A percentile compares a stretch with the other conserved stretches of the same genome.
phyloP scores from a whole-genome alignment of 495 filamentous ascomycete species.

The Neurospora cerealis region DNA sequence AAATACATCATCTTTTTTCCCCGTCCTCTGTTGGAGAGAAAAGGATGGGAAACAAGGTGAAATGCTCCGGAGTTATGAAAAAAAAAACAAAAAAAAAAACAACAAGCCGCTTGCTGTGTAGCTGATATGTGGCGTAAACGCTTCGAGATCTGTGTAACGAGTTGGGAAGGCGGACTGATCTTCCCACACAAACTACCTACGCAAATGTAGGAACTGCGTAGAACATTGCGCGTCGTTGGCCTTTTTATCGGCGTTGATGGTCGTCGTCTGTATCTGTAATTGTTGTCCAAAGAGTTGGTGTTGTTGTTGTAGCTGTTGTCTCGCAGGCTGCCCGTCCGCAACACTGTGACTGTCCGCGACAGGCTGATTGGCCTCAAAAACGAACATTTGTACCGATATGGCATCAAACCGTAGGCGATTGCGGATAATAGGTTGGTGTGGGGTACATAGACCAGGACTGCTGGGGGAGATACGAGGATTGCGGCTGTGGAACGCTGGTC shows the following conservation, averaged over 20 bases:
- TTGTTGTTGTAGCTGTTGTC: neutral
- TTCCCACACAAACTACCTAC: neutral
- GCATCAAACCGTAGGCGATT: constrained; percentile 5
- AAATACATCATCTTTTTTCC: neutral
- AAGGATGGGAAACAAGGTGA: neutral
- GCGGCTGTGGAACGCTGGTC: constrained; percentile 2
- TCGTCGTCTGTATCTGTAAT: neutral
- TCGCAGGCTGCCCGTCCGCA: neutral
- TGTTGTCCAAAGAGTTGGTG: neutral
- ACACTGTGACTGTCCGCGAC: neutral
- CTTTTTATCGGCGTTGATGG: neutral
- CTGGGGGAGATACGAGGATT: constrained; percentile 10
- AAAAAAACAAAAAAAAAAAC: neutral
- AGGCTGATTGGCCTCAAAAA: neutral
- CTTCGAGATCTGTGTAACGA: neutral
- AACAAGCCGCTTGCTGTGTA: neutral
- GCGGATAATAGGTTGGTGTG: constrained; percentile 4
- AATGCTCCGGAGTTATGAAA: neutral
- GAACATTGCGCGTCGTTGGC: neutral
- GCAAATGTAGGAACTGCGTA: neutral
- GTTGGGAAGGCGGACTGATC: neutral
- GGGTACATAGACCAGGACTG: constrained; percentile 14
- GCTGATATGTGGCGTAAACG: neutral
- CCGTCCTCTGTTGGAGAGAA: neutral
- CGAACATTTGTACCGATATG: neutral